phyloP scores from a whole-genome alignment of 768 basidiomycete species.

The Macrocybe gigantea region DNA sequence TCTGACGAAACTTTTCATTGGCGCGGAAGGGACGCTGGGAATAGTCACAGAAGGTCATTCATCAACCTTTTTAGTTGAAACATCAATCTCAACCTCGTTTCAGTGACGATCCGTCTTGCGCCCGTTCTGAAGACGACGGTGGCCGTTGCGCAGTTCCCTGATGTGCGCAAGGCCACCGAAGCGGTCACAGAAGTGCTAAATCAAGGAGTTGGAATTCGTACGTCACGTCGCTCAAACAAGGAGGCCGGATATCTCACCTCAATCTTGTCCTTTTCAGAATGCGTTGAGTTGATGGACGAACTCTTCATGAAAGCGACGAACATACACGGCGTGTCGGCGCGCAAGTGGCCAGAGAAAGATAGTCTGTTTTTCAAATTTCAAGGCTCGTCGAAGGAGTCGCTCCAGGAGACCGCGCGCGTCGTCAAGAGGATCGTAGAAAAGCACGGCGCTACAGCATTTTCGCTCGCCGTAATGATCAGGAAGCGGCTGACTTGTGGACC shows the following conservation, averaged over 20 bases:
- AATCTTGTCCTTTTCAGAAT: constrained; percentile 40
- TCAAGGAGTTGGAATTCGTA: constrained; percentile 72
- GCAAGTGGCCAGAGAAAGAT: constrained; percentile 58
- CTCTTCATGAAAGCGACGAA: constrained; percentile 61
- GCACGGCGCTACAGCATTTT: constrained; percentile 64
- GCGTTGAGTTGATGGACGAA: constrained; percentile 78
- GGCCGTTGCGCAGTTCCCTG: constrained; percentile 76
- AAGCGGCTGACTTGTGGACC: constrained; percentile 70
- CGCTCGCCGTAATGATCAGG: constrained; percentile 58
- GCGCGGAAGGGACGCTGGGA: constrained; percentile 75
- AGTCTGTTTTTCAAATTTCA: constrained; percentile 88
- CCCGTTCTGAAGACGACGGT: constrained; percentile 80
- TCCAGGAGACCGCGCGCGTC: constrained; percentile 56
- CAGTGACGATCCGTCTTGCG: constrained; percentile 76
- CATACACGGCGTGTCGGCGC: constrained; percentile 43
- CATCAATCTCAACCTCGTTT: background rate
- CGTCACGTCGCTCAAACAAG: constrained; percentile 17
- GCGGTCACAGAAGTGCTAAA: constrained; percentile 72
- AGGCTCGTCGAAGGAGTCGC: constrained; percentile 51
- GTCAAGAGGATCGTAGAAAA: constrained; percentile 53
- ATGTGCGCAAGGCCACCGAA: constrained; percentile 67
- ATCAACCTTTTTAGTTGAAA: background rate
- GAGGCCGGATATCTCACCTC: background rate
- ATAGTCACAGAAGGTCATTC: constrained; percentile 77
- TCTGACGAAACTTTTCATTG: constrained; percentile 79